Conservation (phyloP, 768 basidiomycete genomes). For the Suillus hirtellus region DNA sequence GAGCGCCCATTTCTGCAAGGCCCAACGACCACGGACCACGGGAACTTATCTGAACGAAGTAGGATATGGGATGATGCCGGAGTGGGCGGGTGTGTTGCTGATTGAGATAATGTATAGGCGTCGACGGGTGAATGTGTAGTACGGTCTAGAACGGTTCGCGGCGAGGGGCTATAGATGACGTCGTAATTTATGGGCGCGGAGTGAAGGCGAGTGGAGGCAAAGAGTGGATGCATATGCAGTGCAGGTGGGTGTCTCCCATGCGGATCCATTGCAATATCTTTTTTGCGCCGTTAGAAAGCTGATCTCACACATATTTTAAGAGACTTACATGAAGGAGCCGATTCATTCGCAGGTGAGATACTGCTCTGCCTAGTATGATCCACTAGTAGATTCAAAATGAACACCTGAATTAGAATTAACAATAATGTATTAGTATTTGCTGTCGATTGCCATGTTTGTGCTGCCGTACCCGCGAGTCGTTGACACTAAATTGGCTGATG, state of each 20-base stretch:
- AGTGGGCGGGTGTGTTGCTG: constrained; percentile 63
- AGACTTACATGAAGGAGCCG: constrained; percentile 42
- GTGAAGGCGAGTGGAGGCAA: constrained; percentile 55
- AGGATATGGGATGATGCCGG: constrained; percentile 46
- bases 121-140: constrained; percentile 55
- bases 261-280: constrained; percentile 24
- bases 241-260: constrained; percentile 31
- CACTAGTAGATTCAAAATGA: too few relatives aligned
- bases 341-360: constrained; percentile 38
- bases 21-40: constrained; percentile 58
- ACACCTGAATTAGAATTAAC: too few relatives aligned
- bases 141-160: constrained; percentile 57
- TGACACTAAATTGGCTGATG: background rate
- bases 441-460: too few relatives aligned
- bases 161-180: constrained; percentile 54
- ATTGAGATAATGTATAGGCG: constrained; percentile 54
- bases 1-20: constrained; percentile 24
- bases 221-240: constrained; percentile 63
- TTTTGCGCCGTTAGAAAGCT: background rate
- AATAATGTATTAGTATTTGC: too few relatives aligned
- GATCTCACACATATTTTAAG: constrained; percentile 7
- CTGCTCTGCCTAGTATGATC: constrained; percentile 45
- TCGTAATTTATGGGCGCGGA: constrained; percentile 66
- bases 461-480: too few relatives aligned
- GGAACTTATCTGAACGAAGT: constrained; percentile 56